Percentiles rank a stretch among this genome's conserved stretches.
phyloP scores from a whole-genome alignment of 2,329 filamentous ascomycete species.

The Alternaria solani region DNA sequence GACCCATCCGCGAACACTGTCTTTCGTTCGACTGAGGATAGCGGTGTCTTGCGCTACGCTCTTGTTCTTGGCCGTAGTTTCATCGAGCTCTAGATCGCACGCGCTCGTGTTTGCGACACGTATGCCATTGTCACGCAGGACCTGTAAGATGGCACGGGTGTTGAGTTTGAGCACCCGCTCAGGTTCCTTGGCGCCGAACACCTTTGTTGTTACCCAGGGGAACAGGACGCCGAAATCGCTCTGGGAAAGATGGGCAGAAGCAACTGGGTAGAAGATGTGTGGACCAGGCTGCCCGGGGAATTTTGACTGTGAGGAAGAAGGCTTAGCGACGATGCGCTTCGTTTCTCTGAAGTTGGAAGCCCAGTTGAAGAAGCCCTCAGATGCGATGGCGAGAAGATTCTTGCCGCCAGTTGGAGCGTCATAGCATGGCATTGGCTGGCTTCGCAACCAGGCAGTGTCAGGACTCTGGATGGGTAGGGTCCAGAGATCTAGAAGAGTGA shows the following conservation, averaged over 20 bases:
- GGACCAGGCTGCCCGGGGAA: slow-evolving; percentile 58
- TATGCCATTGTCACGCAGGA: slow-evolving; percentile 61
- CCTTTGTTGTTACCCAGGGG: slow-evolving; percentile 66
- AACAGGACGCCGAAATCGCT: slow-evolving; percentile 86
- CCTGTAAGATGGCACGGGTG: slow-evolving; percentile 80
- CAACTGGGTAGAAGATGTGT: slow-evolving; percentile 76
- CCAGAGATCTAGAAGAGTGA: slow-evolving; percentile 82
- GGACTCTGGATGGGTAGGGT: slow-evolving; percentile 74
- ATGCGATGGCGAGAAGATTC: slow-evolving; percentile 74
- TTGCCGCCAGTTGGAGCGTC: slow-evolving; percentile 58
- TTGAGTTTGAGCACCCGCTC: slow-evolving; percentile 84
- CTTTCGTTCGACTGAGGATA: slow-evolving; percentile 41
- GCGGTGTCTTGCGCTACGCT: slow-evolving; percentile 36
- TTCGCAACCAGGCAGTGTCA: slow-evolving; percentile 69
- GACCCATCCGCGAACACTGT: slow-evolving; percentile 48
- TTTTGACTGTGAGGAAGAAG: slow-evolving; percentile 57
- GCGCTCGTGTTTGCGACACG: slow-evolving; percentile 54
- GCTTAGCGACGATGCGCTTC: slow-evolving; percentile 69
- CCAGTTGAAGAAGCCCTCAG: slow-evolving; percentile 82
- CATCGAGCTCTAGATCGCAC: slow-evolving; percentile 51
- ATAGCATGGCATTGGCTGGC: slow-evolving; percentile 78
- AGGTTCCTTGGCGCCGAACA: slow-evolving; percentile 69
- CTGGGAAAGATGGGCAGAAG: slow-evolving; percentile 82
- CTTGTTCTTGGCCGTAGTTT: slow-evolving; percentile 18
- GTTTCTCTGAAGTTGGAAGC: slow-evolving; percentile 73